These are phyloP conservation scores for Candida sanyiensis DNA, from an alignment of 805 yeast species.

Conservation along the genomic window DNA sequence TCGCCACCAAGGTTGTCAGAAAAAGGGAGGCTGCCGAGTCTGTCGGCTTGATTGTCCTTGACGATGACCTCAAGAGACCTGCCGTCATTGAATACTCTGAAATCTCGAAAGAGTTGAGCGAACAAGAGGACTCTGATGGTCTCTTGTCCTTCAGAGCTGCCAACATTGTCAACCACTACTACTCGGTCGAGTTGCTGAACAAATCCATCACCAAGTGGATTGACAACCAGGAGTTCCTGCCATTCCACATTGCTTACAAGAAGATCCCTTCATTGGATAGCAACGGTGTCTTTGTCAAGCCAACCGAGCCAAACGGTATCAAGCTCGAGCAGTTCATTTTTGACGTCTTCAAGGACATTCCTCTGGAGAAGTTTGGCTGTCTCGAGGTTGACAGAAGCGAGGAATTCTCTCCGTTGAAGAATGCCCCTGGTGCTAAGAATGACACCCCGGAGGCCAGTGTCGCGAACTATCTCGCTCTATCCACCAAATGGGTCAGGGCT, in stretches of 20 bases:
- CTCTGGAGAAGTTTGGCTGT: conserved; percentile 72
- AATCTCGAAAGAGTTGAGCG: conserved; percentile 68
- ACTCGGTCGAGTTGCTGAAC: conserved; percentile 69
- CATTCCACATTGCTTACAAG: conserved; percentile 94
- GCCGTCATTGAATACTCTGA: conserved; percentile 95
- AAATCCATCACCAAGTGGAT: conserved; percentile 65
- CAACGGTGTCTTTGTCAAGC: conserved; percentile 46
- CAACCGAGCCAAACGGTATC: conserved; percentile 81
- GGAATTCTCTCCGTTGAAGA: conserved; percentile 93
- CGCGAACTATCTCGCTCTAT: conserved; percentile 54
- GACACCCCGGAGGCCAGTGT: conserved; percentile 86
- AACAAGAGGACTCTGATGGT: conserved; percentile 52
- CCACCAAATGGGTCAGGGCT: conserved; percentile 64
- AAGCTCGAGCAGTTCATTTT: conserved; percentile 95
- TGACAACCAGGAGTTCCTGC: conserved; percentile 56
- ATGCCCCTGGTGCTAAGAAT: conserved; percentile 73
- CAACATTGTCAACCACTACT: conserved; percentile 94
- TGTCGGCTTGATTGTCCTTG: conserved; percentile 86
- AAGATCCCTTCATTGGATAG: conserved; percentile 60
- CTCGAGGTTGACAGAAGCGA: conserved; percentile 80
- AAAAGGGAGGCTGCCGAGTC: conserved; percentile 82
- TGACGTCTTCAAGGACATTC: conserved; percentile 85
- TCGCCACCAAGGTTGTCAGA: conserved; percentile 93
- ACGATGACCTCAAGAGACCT: conserved; percentile 49
- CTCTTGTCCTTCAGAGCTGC: conserved; percentile 83